Evolutionary conservation across 2,329 filamentous ascomycete species (phyloP).

Genomic region (Aureobasidium pullulans): DNA sequence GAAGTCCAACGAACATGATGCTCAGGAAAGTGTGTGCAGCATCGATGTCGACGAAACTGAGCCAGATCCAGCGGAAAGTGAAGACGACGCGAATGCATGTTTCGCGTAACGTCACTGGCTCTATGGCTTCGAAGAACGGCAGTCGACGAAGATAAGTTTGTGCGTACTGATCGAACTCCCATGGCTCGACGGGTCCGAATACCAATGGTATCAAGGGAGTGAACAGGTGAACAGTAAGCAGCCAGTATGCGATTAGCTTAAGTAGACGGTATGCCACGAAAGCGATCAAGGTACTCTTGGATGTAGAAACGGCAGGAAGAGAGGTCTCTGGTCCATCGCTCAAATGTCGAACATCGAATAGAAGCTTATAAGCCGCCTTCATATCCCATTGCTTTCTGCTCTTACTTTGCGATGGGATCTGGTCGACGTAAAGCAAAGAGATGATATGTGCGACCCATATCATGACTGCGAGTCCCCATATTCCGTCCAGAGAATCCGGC

Average conservation of each 20-base stretch:
- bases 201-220: neutral
- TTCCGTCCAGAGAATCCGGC: neutral
- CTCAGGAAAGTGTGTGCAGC: neutral
- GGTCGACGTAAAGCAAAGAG: neutral
- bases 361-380: neutral
- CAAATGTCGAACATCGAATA: neutral
- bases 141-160: neutral
- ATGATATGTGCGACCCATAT: neutral
- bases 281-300: neutral
- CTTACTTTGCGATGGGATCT: neutral
- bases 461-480: neutral
- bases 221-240: neutral
- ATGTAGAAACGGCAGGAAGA: neutral
- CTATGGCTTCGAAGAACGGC: neutral
- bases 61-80: neutral
- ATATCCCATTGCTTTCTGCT: neutral
- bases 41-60: neutral
- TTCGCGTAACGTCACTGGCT: neutral
- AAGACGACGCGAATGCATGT: neutral
- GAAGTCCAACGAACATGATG: slow-evolving; percentile 9
- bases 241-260: neutral
- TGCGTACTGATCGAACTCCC: neutral
- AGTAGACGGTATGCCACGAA: neutral
- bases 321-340: neutral
- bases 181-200: neutral